These are phyloP conservation scores for Ophiocordyceps sinensis DNA, from an alignment of 2,329 filamentous ascomycete species.

Conservation along the genomic window DNA sequence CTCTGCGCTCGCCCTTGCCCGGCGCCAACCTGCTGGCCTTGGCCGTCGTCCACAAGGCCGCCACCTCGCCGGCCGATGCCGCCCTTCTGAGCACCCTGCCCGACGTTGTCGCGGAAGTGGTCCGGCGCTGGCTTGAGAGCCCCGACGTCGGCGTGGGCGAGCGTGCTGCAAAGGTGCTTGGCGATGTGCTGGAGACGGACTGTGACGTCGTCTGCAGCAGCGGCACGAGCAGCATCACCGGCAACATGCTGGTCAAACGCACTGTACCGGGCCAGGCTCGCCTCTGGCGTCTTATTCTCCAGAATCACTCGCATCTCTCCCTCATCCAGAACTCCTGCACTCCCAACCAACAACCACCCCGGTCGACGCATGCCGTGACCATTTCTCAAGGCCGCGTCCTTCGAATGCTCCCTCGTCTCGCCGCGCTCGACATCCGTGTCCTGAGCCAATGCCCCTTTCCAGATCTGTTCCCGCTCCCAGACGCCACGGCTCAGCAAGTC, in stretches of 20 bases:
- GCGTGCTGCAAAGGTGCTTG: slow-evolving; percentile 32
- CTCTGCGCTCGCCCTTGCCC: slow-evolving; percentile 37
- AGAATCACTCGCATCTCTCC: slow-evolving; percentile 26
- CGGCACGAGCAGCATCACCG: slow-evolving; percentile 14
- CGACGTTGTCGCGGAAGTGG: slow-evolving; percentile 29
- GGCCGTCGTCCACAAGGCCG: slow-evolving; percentile 40
- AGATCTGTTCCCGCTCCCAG: slow-evolving; percentile 15
- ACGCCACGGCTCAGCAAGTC: slow-evolving; percentile 6
- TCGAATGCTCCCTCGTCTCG: slow-evolving; percentile 34
- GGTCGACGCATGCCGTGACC: slow-evolving; percentile 23
- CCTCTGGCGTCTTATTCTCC: slow-evolving; percentile 39
- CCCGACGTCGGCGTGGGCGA: slow-evolving; percentile 42
- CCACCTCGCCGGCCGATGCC: slow-evolving; percentile 30
- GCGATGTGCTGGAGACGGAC: slow-evolving; percentile 40
- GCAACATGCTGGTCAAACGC: slow-evolving; percentile 19
- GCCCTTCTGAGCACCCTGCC: slow-evolving; percentile 35
- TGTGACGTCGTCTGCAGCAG: slow-evolving; percentile 23
- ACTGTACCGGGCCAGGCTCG: slow-evolving; percentile 32
- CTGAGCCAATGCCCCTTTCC: slow-evolving; percentile 22
- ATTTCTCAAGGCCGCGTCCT: slow-evolving; percentile 39
- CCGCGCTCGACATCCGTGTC: slow-evolving; percentile 28
- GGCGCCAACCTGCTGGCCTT: slow-evolving; percentile 45
- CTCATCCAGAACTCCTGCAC: slow-evolving; percentile 24
- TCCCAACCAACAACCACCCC: slow-evolving; percentile 12
- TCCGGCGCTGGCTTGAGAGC: slow-evolving; percentile 37